phyloP scores from a whole-genome alignment of 140 eudicot genomes.

The Senecio squalidus region DNA sequence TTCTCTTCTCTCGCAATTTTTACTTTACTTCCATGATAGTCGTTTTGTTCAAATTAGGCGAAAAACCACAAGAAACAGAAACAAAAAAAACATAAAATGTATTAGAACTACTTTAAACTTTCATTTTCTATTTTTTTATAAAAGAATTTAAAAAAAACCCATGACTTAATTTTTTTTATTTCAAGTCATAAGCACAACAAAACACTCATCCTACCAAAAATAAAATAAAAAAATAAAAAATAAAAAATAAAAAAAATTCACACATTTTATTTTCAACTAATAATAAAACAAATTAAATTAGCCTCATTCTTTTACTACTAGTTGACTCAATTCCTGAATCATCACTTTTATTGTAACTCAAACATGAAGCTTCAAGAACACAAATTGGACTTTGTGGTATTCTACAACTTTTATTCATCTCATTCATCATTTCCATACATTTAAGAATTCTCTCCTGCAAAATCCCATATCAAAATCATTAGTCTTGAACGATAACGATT shows the following conservation, averaged over 20 bases:
- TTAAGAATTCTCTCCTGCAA: slow-evolving; percentile 56
- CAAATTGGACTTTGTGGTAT: slow-evolving; percentile 68
- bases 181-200: neutral
- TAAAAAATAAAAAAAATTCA: slow-evolving; percentile 10
- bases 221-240: neutral
- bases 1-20: too few relatives aligned
- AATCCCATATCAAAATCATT: slow-evolving; percentile 3
- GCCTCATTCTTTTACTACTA: slow-evolving; percentile 50
- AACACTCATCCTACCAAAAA: slow-evolving; percentile 20
- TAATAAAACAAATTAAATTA: slow-evolving; percentile 26
- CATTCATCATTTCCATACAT: slow-evolving; percentile 47
- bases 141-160: neutral
- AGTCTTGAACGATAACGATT: neutral
- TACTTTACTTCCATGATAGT: too few relatives aligned
- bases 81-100: neutral
- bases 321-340: slow-evolving; percentile 33
- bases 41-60: neutral
- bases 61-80: neutral
- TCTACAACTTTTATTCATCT: slow-evolving; percentile 24
- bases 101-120: neutral
- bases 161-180: slow-evolving; percentile 7
- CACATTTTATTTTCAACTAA: slow-evolving; percentile 19
- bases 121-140: neutral
- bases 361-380: slow-evolving; percentile 69
- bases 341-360: slow-evolving; percentile 56